Evolutionary conservation across 1,284 basidiomycete genomes (phyloP).

Genomic region (Quambalaria eucalypti): DNA sequence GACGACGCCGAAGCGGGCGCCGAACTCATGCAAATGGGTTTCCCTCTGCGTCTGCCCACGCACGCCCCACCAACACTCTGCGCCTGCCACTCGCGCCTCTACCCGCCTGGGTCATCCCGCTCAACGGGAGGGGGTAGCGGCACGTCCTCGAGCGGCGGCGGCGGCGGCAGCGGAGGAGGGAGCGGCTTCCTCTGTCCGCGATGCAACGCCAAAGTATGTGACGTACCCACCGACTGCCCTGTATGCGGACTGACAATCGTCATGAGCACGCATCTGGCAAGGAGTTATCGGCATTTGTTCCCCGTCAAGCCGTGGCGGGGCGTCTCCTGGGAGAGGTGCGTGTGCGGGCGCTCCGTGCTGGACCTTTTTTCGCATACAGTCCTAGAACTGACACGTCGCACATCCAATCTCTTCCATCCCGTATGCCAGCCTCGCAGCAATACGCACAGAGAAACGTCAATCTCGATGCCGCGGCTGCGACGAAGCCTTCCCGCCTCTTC

Average conservation of each 20-base stretch:
- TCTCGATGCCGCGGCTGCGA: not conserved
- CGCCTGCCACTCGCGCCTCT: slow-evolving; percentile 83
- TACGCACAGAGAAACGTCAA: not conserved
- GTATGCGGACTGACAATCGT: slow-evolving; percentile 96
- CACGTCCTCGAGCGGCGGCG: not conserved
- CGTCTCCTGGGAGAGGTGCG: slow-evolving; percentile 48
- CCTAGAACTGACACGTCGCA: not conserved
- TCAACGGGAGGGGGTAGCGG: not conserved
- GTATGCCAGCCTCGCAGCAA: not conserved
- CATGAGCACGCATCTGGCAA: slow-evolving; percentile 87
- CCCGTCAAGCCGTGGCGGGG: slow-evolving; percentile 72
- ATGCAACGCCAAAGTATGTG: slow-evolving; percentile 84
- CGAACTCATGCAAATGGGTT: slow-evolving; percentile 96
- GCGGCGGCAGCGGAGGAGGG: slow-evolving; percentile 48
- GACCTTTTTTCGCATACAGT: not conserved
- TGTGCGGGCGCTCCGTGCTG: not conserved
- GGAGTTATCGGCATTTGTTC: slow-evolving; percentile 89
- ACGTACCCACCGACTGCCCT: slow-evolving; percentile 95
- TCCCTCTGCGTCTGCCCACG: slow-evolving; percentile 52
- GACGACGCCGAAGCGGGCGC: slow-evolving; percentile 13
- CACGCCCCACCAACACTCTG: slow-evolving; percentile 52
- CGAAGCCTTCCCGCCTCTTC: not conserved
- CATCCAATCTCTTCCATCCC: not conserved
- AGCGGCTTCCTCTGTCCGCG: slow-evolving; percentile 88
- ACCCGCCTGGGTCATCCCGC: slow-evolving; percentile 28